Base-by-base conservation (phyloP, 768 basidiomycete species). In the Glaciozyma antarctica region DNA sequence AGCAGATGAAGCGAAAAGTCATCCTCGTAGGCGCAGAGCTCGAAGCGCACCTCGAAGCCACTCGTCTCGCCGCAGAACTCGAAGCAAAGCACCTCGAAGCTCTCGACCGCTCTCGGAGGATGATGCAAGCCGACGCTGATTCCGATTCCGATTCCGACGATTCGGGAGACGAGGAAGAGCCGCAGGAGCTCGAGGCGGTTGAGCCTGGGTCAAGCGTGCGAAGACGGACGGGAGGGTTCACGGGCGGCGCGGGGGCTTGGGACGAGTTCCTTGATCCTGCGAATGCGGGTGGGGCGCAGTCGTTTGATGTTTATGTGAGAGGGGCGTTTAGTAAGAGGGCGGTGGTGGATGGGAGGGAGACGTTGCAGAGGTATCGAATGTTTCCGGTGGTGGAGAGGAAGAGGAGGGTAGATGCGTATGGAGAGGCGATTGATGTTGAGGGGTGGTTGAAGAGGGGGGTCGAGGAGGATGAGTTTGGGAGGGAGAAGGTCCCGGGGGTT, bases 311-410 rank as follows among this genome's bases (percentile, higher is more conserved):
- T 70, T 98, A 90, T 76, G 81, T 98, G 7, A 58, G 62, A 24
- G 66, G 65, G 10, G 59, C 59, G 24, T 71, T 60, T 45, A 66
- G 59, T 10, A 43, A 60, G 2, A 45, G 69, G n/a, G 32, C 56
- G 12, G 60, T 34, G 21, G 58, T 24, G 24, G 61, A 52, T 10
- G 26, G 51, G 21, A 10, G 38, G 10, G 38, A 41, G 38, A 41
- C 38, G 38, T 21, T 72, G 47, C 70, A 71, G 68, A 81, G 95
- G 60, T 98, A 88, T 76, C 82, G 94, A 69, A 97, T 97, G 92
- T 98, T 97, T 78, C 95, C 95, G 0, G 92, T 90, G 70, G 84
- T 94, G 34, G 94, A 98, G 78, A 87, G 89, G 77, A 89, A 87
- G 74, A 80, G 90, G 70, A 82, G 88, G 70, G 88, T 98, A 26